Evolutionary conservation across 306 rosid species (phyloP).

Genomic region (Trichosanthes truncata): DNA sequence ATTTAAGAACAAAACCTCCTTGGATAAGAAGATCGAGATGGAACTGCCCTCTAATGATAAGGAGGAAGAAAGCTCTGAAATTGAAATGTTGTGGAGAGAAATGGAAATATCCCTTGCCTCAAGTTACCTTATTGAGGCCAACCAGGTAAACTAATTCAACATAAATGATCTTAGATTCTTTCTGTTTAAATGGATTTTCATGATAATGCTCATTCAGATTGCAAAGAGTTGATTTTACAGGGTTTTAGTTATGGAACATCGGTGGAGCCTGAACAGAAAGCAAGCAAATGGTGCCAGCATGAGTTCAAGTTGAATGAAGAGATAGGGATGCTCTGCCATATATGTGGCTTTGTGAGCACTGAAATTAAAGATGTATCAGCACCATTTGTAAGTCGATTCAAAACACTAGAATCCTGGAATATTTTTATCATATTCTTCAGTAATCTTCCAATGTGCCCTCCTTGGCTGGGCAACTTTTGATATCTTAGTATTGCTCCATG

Average conservation of each 20-base stretch:
- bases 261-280: slow-evolving; percentile 6
- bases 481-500: not conserved
- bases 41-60: slow-evolving; percentile 22
- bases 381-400: slow-evolving; percentile 66
- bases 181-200: not conserved
- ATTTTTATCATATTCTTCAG: not conserved
- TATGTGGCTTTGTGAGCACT: slow-evolving; percentile 52
- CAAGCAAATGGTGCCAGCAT: slow-evolving; percentile 38
- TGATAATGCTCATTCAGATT: slow-evolving; percentile 16
- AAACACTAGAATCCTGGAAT: slow-evolving; percentile 10
- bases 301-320: slow-evolving; percentile 56
- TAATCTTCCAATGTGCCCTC: not conserved
- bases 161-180: not conserved
- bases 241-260: slow-evolving; percentile 26
- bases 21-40: slow-evolving; percentile 18
- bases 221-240: slow-evolving; percentile 31
- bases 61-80: slow-evolving; percentile 46
- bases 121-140: slow-evolving; percentile 41
- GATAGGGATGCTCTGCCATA: slow-evolving; percentile 61
- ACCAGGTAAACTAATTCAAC: slow-evolving; percentile 32
- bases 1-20: slow-evolving; percentile 17
- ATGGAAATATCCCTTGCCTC: slow-evolving; percentile 77
- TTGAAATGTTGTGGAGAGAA: slow-evolving; percentile 76
- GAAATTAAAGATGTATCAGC: slow-evolving; percentile 59
- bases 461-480: not conserved